Percentiles rank a stretch among this genome's conserved stretches.
Evolutionary conservation across 2,329 filamentous ascomycete genomes (phyloP).

Genomic region (Exserohilum turcica): DNA sequence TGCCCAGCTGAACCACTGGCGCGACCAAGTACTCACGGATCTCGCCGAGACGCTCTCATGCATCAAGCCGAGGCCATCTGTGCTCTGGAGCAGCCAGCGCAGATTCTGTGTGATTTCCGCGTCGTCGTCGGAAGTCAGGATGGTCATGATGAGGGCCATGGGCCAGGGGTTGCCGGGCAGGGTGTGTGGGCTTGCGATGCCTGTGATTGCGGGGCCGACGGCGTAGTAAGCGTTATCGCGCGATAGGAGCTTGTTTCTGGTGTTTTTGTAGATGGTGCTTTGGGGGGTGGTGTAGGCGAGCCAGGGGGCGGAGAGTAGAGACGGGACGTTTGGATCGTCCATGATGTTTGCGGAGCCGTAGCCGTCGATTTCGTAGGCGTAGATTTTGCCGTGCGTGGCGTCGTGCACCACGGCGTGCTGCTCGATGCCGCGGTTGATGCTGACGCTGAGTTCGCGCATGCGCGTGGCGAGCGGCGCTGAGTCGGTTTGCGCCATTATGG

Average conservation of each 20-base stretch:
- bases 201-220: slow-evolving; percentile 52
- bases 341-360: slow-evolving; percentile 61
- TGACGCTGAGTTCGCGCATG: slow-evolving; percentile 62
- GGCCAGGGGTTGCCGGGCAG: slow-evolving; percentile 56
- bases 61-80: slow-evolving; percentile 55
- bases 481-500: slow-evolving; percentile 57
- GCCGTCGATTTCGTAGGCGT: slow-evolving; percentile 57
- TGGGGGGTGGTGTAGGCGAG: slow-evolving; percentile 57
- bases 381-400: slow-evolving; percentile 46
- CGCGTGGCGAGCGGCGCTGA: slow-evolving; percentile 54
- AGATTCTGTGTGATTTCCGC: slow-evolving; percentile 52
- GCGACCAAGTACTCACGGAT: slow-evolving; percentile 49
- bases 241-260: slow-evolving; percentile 51
- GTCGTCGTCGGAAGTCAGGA: slow-evolving; percentile 55
- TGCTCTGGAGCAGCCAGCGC: slow-evolving; percentile 52
- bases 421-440: slow-evolving; percentile 52
- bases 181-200: slow-evolving; percentile 54
- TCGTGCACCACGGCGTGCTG: slow-evolving; percentile 48
- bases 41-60: slow-evolving; percentile 57
- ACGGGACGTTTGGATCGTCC: slow-evolving; percentile 75
- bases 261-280: slow-evolving; percentile 53
- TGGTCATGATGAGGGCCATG: slow-evolving; percentile 56
- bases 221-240: slow-evolving; percentile 56
- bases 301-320: slow-evolving; percentile 67
- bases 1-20: slow-evolving; percentile 59